Conservation (phyloP, 2,329 filamentous ascomycete species). For the Sarocladium kiliense region DNA sequence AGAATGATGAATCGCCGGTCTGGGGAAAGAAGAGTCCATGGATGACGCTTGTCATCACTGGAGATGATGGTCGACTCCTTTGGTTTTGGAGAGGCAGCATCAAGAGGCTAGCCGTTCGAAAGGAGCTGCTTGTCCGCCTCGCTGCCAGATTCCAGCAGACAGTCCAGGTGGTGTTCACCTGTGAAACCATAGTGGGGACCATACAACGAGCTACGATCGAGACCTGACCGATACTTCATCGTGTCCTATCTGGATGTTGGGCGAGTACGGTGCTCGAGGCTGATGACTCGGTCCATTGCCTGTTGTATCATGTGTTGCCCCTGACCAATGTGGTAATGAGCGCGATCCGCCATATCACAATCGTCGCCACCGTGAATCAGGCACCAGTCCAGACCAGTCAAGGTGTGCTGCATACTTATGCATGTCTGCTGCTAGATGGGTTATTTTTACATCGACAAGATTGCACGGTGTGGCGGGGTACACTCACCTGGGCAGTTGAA, state of each 20-base stretch:
- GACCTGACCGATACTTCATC: no score
- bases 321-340: neutral
- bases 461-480: no score
- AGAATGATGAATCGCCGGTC: constrained; percentile 55
- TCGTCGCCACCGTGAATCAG: no score
- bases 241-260: no score
- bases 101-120: constrained; percentile 55
- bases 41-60: constrained; percentile 70
- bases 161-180: constrained; percentile 66
- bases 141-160: constrained; percentile 49
- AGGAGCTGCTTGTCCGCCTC: constrained; percentile 50
- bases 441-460: no score
- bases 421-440: no score
- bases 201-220: constrained; percentile 21
- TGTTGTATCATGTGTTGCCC: neutral
- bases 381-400: no score
- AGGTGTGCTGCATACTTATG: no score
- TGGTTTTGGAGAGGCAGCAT: constrained; percentile 65
- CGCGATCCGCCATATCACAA: neutral
- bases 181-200: constrained; percentile 75
- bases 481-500: no score
- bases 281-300: no score
- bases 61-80: constrained; percentile 42
- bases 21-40: constrained; percentile 64
- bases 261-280: no score